Percentiles rank a stretch among this genome's conserved stretches.
Conservation (phyloP, 1,284 basidiomycete genomes). For the Marasmius fiardii region DNA sequence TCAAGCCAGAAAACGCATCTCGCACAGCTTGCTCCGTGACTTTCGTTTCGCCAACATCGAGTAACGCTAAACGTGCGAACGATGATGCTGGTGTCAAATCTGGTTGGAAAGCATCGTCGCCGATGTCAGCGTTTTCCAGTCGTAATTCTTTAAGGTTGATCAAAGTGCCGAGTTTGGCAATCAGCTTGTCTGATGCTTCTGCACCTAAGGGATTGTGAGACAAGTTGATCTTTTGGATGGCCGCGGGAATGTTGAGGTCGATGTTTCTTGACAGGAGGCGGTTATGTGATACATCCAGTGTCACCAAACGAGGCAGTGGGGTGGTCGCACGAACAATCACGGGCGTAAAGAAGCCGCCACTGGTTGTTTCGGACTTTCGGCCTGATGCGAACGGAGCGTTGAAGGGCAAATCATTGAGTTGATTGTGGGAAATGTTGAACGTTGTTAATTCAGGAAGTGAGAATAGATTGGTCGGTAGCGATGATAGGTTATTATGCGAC, state of each 20-base stretch:
- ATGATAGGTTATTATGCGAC: slow-evolving; percentile 62
- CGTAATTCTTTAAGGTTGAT: slow-evolving; percentile 55
- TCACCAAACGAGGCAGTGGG: slow-evolving; percentile 60
- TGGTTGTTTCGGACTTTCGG: slow-evolving; percentile 25
- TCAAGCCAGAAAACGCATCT: slow-evolving; percentile 39
- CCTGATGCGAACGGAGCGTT: slow-evolving; percentile 47
- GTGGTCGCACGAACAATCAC: slow-evolving; percentile 54
- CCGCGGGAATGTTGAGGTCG: slow-evolving; percentile 48
- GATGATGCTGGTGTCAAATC: slow-evolving; percentile 31
- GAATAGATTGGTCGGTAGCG: slow-evolving; percentile 61
- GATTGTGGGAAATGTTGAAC: slow-evolving; percentile 71
- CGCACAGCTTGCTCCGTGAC: slow-evolving; percentile 44
- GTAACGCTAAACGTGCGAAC: slow-evolving; percentile 50
- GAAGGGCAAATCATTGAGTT: slow-evolving; percentile 56
- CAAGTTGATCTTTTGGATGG: slow-evolving; percentile 46
- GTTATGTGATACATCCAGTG: slow-evolving; percentile 64
- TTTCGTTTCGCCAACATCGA: slow-evolving; percentile 66
- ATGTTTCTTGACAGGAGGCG: slow-evolving; percentile 50
- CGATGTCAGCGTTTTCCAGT: slow-evolving; percentile 54
- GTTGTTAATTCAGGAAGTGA: slow-evolving; percentile 61
- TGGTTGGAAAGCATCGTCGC: slow-evolving; percentile 53
- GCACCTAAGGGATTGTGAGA: slow-evolving; percentile 52
- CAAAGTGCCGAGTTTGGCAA: slow-evolving; percentile 46
- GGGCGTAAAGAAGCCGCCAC: slow-evolving; percentile 60
- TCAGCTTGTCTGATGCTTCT: slow-evolving; percentile 29